Base-by-base conservation (phyloP, 116 monocot species). In the Dioscorea cayenensis region DNA sequence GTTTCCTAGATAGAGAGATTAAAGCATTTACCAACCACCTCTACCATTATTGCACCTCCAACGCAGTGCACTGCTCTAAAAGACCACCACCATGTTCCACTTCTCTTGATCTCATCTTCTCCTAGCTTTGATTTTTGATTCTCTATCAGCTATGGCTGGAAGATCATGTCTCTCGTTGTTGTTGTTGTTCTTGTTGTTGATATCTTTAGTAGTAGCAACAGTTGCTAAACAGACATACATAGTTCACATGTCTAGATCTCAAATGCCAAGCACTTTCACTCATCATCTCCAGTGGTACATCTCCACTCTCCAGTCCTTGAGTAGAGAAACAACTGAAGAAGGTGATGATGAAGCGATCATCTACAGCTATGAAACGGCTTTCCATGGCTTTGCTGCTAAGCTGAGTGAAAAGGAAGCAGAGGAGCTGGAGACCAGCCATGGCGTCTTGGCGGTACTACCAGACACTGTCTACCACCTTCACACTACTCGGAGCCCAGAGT, bases 301-400 rank as follows among this genome's bases (percentile, higher is more conserved):
- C 35, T 86, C 95, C 55, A 70, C 80, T 66, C n/a, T 95, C 68
- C 76, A 51, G 14, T 90, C 88, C 10, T 71, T 78, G 36, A 43
- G 68, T 9, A 17, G 51, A 28, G 4, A 21, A 5, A 71, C 37
- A 27, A 70, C 32, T 0, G 74, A 43, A 29, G 79, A 75, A 36
- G 16, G 75, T 2, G 63, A 68, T 14, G 71, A 67, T 28, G 82
- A 62, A 91, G 43, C 43, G 32, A 43, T 91, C 67, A 60, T 95
- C 80, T 95, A 95, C 86, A 87, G 61, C 77, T 95, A 91, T 73
- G 81, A 79, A 0, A 83, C 63, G 27, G 89, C 87, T 60, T 85
- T 89, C 79, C 91, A 91, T 36, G 95, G 95, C 74, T 95, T 95
- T 74, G 85, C 92, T 6, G 95, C 89, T 7, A 70, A 49, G 62